phyloP scores from a whole-genome alignment of 768 basidiomycete genomes.

The Trametes cingulata region DNA sequence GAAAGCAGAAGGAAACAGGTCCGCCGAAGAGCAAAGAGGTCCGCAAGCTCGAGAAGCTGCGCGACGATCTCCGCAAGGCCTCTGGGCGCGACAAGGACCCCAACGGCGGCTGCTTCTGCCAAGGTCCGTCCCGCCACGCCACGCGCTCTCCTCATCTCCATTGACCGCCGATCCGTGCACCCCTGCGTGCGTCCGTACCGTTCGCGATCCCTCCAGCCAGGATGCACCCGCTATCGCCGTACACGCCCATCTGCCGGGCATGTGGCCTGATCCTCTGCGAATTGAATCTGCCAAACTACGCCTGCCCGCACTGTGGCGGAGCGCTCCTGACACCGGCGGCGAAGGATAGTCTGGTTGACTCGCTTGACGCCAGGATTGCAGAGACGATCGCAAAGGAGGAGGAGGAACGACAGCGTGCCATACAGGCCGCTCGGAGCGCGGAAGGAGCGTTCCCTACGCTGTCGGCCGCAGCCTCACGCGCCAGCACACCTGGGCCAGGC shows the following conservation, averaged over 20 bases:
- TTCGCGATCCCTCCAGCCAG: constrained; percentile 43
- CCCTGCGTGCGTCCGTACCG: too few relatives aligned
- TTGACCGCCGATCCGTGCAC: background rate
- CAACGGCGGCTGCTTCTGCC: constrained; percentile 70
- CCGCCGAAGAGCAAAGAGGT: constrained; percentile 52
- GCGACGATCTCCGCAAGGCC: constrained; percentile 40
- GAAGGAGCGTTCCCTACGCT: constrained; percentile 67
- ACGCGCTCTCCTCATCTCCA: background rate
- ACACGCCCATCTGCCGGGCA: constrained; percentile 52
- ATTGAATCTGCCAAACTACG: constrained; percentile 52
- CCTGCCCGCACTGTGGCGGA: constrained; percentile 53
- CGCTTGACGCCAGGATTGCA: constrained; percentile 46
- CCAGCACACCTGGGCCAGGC: constrained; percentile 8
- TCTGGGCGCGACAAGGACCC: constrained; percentile 49
- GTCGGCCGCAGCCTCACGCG: constrained; percentile 21
- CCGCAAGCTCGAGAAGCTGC: constrained; percentile 46
- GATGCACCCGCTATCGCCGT: constrained; percentile 55
- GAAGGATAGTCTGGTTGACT: constrained; percentile 40
- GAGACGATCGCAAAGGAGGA: constrained; percentile 49
- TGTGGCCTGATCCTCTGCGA: constrained; percentile 68
- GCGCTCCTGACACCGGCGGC: constrained; percentile 39
- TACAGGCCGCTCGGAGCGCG: constrained; percentile 49
- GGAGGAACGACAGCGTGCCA: constrained; percentile 45
- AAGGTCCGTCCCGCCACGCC: constrained; percentile 40
- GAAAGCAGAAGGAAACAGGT: constrained; percentile 29